Conservation (phyloP, 768 basidiomycete species). For the Lactarius vividus region DNA sequence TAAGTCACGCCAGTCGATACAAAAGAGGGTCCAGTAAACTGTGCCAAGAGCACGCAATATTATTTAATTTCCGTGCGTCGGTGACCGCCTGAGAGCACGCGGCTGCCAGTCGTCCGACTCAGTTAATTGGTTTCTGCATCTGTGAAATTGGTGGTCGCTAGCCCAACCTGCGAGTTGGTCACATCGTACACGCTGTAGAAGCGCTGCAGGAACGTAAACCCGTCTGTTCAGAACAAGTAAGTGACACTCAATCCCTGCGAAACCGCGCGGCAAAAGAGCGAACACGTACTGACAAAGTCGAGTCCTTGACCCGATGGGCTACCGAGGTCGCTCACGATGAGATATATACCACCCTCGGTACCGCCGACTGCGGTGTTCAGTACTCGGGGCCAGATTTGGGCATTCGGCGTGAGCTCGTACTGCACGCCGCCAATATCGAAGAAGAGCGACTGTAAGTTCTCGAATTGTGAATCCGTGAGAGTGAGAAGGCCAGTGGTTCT, state of each 20-base stretch:
- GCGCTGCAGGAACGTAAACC: conserved; percentile 16
- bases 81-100: background rate
- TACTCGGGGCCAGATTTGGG: conserved; percentile 66
- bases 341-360: conserved; percentile 41
- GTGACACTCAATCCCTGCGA: background rate
- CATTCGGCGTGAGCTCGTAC: conserved; percentile 58
- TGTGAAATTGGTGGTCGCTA: conserved; percentile 29
- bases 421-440: conserved; percentile 51
- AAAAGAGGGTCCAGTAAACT: background rate
- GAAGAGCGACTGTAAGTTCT: conserved; percentile 48
- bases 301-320: conserved; percentile 31
- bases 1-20: background rate
- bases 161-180: conserved; percentile 27
- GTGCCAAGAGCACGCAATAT: background rate
- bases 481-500: conserved; percentile 58
- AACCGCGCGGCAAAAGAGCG: background rate
- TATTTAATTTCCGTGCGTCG: background rate
- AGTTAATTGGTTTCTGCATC: conserved; percentile 27
- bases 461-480: conserved; percentile 48
- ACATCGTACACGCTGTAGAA: conserved; percentile 29
- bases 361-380: conserved; percentile 61
- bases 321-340: conserved; percentile 31
- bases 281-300: conserved; percentile 30
- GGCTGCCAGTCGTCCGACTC: background rate
- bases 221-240: background rate